Conservation (phyloP, 768 basidiomycete genomes). For the Pholiota molesta region DNA sequence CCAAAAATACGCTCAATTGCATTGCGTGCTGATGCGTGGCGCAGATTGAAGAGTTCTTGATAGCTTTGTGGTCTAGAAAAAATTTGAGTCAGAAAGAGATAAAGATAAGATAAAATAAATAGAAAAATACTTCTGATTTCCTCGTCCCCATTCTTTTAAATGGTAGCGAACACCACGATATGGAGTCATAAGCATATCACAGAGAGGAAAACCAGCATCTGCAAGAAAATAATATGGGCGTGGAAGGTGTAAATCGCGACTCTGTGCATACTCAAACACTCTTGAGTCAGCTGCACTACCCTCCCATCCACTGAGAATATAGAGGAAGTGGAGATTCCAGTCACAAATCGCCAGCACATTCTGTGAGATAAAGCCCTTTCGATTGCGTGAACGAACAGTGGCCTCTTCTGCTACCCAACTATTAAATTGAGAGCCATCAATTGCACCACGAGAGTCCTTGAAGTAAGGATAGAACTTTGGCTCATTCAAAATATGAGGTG, state of each 20-base stretch:
- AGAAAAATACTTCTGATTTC: no score
- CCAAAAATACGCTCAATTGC: no score
- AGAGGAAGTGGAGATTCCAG: slow-evolving; percentile 7
- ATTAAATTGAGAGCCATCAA: slow-evolving; percentile 31
- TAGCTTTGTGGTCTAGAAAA: no score
- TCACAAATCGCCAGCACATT: slow-evolving; percentile 11
- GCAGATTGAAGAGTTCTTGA: no score
- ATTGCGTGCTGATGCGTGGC: no score
- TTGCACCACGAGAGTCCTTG: slow-evolving; percentile 25
- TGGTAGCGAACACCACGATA: slow-evolving; percentile 39
- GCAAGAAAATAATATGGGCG: slow-evolving; percentile 34
- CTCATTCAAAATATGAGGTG: slow-evolving; percentile 23
- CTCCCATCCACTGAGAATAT: slow-evolving; percentile 18
- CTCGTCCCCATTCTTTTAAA: slow-evolving; percentile 36
- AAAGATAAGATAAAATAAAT: no score
- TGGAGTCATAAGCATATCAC: slow-evolving; percentile 35
- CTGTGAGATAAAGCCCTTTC: slow-evolving; percentile 23
- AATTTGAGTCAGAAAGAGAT: no score
- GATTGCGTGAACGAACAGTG: slow-evolving; percentile 22
- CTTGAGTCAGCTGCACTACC: slow-evolving; percentile 14
- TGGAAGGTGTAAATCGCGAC: slow-evolving; percentile 28
- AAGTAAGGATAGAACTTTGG: slow-evolving; percentile 32
- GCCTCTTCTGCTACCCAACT: slow-evolving; percentile 21
- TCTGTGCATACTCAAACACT: slow-evolving; percentile 26
- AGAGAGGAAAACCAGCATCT: slow-evolving; percentile 38